Percentiles rank a stretch among this genome's conserved stretches.
These are phyloP conservation scores for Saitozyma sp. DNA, from an alignment of 768 basidiomycete genomes.

Conservation along the genomic window DNA sequence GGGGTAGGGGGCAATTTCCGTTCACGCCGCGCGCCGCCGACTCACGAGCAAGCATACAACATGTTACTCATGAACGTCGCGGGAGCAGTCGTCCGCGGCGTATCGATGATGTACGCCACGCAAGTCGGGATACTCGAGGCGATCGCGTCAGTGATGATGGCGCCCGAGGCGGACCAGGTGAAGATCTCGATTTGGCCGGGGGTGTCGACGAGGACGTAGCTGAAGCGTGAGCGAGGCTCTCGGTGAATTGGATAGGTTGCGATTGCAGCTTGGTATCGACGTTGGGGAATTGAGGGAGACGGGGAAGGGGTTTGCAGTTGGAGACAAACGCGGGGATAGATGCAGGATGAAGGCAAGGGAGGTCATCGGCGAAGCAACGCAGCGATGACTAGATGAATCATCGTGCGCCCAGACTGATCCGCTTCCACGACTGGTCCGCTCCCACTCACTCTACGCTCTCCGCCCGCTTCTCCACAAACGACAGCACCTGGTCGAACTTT, in stretches of 20 bases:
- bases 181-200: slow-evolving; percentile 99
- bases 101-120: slow-evolving; percentile 96
- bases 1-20: no score
- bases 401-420: neutral
- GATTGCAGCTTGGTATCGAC: no score
- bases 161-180: slow-evolving; percentile 98
- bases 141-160: slow-evolving; percentile 96
- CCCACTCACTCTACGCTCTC: slow-evolving; percentile 77
- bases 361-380: no score
- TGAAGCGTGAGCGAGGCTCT: slow-evolving; percentile 46
- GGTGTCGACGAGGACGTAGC: slow-evolving; percentile 92
- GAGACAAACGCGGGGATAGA: no score
- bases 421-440: slow-evolving; percentile 2
- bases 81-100: slow-evolving; percentile 81
- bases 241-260: no score
- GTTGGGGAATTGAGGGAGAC: no score
- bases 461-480: slow-evolving; percentile 84
- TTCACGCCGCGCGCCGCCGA: slow-evolving; percentile 5
- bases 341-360: no score
- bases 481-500: slow-evolving; percentile 95
- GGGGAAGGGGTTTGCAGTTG: no score
- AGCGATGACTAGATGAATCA: neutral
- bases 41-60: slow-evolving; percentile 95
- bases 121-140: slow-evolving; percentile 91
- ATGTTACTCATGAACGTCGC: slow-evolving; percentile 99